Evolutionary conservation across 257 asterid genomes (phyloP).

Genomic region (Primulina eburnea): DNA sequence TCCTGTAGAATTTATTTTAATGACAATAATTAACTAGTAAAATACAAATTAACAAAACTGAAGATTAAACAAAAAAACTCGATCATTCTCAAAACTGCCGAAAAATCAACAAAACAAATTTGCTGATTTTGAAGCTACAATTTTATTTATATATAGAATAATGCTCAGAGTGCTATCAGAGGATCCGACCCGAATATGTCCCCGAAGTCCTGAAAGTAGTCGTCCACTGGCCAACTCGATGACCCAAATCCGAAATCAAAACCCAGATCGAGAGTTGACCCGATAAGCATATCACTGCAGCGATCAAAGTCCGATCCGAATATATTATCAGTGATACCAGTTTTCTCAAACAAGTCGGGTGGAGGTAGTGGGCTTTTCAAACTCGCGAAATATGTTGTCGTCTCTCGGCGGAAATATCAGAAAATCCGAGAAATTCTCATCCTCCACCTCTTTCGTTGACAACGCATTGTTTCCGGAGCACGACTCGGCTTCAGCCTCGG

Average conservation of each 20-base stretch:
- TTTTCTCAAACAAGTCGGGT: slow-evolving; percentile 34
- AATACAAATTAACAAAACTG: not conserved
- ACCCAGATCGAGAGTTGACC: slow-evolving; percentile 20
- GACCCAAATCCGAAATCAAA: slow-evolving; percentile 32
- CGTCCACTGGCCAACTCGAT: slow-evolving; percentile 36
- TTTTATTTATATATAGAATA: not conserved
- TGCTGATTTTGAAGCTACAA: slow-evolving; percentile 2
- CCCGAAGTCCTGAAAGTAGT: slow-evolving; percentile 52
- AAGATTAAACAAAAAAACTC: not conserved
- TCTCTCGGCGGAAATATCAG: slow-evolving; percentile 7
- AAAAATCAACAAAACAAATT: slow-evolving; percentile 28
- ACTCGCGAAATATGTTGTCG: slow-evolving; percentile 26
- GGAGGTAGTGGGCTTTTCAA: slow-evolving; percentile 29
- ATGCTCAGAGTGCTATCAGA: slow-evolving; percentile 44
- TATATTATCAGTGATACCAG: slow-evolving; percentile 22
- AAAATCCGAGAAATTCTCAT: slow-evolving; percentile 30
- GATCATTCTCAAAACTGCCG: slow-evolving; percentile 25
- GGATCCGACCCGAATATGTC: slow-evolving; percentile 93
- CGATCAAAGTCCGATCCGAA: slow-evolving; percentile 24
- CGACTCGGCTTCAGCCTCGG: slow-evolving; percentile 36
- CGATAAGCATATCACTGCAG: slow-evolving; percentile 11
- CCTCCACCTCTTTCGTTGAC: not conserved
- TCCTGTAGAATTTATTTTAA: not conserved
- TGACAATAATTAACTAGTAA: not conserved
- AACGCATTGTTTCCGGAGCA: slow-evolving; percentile 11